Evolutionary conservation across 768 basidiomycete genomes (phyloP).

Genomic region (Pulveroboletus sp.): DNA sequence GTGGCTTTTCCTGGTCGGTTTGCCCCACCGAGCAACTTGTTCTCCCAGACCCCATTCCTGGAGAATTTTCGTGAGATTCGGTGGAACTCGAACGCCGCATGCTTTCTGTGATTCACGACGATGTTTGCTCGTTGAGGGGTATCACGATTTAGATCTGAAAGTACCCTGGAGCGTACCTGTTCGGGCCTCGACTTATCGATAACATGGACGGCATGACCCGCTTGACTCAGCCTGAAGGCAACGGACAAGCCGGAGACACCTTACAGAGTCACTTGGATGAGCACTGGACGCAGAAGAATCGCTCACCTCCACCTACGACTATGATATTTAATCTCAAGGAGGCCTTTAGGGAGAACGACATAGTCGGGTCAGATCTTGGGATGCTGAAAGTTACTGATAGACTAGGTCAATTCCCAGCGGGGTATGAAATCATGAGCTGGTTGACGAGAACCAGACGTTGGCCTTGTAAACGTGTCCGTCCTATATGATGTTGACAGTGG

Average conservation of each 20-base stretch:
- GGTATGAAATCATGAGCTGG: not conserved
- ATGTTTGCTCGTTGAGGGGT: not conserved
- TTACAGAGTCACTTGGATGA: not conserved
- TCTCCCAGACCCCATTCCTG: slow-evolving; percentile 49
- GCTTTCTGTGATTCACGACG: slow-evolving; percentile 20
- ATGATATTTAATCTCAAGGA: slow-evolving; percentile 10
- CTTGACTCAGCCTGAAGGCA: slow-evolving; percentile 48
- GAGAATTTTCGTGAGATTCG: slow-evolving; percentile 52
- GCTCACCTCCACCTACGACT: slow-evolving; percentile 19
- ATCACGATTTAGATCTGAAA: not conserved
- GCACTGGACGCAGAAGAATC: not conserved
- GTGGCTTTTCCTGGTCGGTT: slow-evolving; percentile 8
- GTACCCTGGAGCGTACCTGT: slow-evolving; percentile 23
- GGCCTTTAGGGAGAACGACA: slow-evolving; percentile 10
- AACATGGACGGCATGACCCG: slow-evolving; percentile 51
- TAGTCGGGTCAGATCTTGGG: not conserved
- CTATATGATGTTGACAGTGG: not conserved
- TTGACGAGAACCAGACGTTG: not conserved
- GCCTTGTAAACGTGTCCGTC: not conserved
- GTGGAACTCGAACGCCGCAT: slow-evolving; percentile 43
- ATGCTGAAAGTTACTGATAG: not conserved
- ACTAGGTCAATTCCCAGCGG: not conserved
- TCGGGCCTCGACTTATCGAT: slow-evolving; percentile 45
- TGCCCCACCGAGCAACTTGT: slow-evolving; percentile 33
- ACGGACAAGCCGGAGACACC: slow-evolving; percentile 49